Evolutionary conservation across 306 rosid genomes (phyloP).

Genomic region (Geum urbanum): DNA sequence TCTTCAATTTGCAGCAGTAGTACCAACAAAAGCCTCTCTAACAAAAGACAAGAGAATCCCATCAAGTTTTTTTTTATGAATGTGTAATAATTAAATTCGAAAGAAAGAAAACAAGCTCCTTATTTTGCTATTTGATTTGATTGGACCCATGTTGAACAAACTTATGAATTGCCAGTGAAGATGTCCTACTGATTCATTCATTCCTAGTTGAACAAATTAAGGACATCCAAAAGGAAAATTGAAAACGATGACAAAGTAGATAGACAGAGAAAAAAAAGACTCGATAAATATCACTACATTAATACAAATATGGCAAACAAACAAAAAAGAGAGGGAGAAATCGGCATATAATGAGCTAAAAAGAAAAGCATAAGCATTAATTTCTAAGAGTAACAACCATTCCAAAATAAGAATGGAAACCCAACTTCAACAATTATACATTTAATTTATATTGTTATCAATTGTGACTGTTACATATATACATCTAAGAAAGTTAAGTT

Average conservation of each 20-base stretch:
- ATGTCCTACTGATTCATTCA: neutral
- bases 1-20: no score
- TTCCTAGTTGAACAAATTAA: neutral
- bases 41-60: no score
- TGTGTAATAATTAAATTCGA: no score
- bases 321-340: constrained; percentile 19
- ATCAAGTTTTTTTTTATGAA: no score
- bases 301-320: neutral
- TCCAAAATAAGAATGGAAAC: constrained; percentile 28
- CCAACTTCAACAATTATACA: neutral
- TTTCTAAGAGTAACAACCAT: constrained; percentile 17
- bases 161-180: no score
- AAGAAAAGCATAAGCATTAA: constrained; percentile 34
- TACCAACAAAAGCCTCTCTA: no score
- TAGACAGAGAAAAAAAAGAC: neutral
- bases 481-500: neutral
- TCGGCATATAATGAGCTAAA: constrained; percentile 27
- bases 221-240: neutral
- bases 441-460: constrained; percentile 10
- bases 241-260: neutral
- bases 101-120: no score
- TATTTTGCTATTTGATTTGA: no score
- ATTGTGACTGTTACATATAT: constrained; percentile 21
- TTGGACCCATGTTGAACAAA: no score
- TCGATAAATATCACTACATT: constrained; percentile 10